Percentiles rank a stretch among this genome's conserved stretches.
Conservation (phyloP, 148 eudicot genomes). For the Heliamphora exappendiculata region DNA sequence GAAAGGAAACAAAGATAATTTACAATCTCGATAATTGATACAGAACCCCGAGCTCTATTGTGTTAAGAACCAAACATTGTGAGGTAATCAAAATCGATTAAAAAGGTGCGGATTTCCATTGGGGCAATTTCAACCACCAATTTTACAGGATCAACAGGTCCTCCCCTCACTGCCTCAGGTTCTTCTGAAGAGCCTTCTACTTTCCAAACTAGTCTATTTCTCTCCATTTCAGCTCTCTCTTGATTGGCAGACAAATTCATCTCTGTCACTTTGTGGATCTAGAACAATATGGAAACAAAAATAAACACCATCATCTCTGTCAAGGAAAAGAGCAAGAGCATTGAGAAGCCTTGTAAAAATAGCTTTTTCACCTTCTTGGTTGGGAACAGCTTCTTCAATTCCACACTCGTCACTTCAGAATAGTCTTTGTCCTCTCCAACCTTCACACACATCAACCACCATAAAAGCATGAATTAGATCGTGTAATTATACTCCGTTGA, state of each 20-base stretch:
- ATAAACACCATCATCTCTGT: not conserved
- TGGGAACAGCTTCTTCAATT: slow-evolving; percentile 73
- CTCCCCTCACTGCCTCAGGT: slow-evolving; percentile 46
- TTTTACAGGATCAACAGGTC: slow-evolving; percentile 52
- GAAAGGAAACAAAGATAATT: not conserved
- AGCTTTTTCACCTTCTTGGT: slow-evolving; percentile 47
- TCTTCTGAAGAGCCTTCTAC: slow-evolving; percentile 40
- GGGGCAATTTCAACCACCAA: slow-evolving; percentile 74
- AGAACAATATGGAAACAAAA: slow-evolving; percentile 4
- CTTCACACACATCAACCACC: slow-evolving; percentile 30
- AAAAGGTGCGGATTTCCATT: slow-evolving; percentile 87
- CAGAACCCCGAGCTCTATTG: not conserved
- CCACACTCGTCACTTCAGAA: slow-evolving; percentile 61
- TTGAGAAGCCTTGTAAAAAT: not conserved
- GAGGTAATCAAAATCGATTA: slow-evolving; percentile 46
- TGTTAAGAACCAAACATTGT: slow-evolving; percentile 33
- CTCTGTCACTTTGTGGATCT: slow-evolving; percentile 72
- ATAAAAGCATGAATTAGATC: slow-evolving; percentile 1
- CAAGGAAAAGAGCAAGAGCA: not conserved
- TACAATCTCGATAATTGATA: not conserved
- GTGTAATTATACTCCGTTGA: not conserved
- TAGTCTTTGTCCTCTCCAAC: slow-evolving; percentile 70
- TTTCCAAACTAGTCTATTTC: slow-evolving; percentile 72
- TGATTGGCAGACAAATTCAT: slow-evolving; percentile 90
- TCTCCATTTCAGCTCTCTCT: slow-evolving; percentile 75